Percentiles rank a stretch among this genome's conserved stretches.
Conservation (phyloP, 2,329 filamentous ascomycete genomes). For the Neocucurbitaria cava region DNA sequence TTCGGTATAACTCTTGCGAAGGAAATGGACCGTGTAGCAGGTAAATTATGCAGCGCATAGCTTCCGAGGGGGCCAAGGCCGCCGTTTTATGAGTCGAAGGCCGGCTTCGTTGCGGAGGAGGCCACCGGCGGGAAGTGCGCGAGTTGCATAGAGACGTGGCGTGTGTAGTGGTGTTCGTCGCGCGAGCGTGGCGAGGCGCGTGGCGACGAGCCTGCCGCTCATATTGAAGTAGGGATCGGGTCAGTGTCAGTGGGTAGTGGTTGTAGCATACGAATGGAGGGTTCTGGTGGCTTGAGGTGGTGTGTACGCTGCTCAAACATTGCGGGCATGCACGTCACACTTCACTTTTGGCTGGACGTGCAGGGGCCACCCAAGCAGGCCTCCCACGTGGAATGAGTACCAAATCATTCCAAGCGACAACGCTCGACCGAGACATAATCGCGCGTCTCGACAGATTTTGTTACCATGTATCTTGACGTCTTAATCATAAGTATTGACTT, state of each 20-base stretch:
- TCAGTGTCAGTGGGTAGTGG: constrained; percentile 13
- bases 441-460: too few relatives aligned
- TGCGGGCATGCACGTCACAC: constrained; percentile 25
- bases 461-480: too few relatives aligned
- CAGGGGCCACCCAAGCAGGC: constrained; percentile 4
- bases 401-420: not conserved
- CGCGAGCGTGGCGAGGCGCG: constrained; percentile 71
- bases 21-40: constrained; percentile 69
- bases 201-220: constrained; percentile 78
- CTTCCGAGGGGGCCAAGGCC: constrained; percentile 78
- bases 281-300: not conserved
- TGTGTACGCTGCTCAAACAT: constrained; percentile 7
- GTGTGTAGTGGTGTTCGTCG: constrained; percentile 68
- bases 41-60: constrained; percentile 83
- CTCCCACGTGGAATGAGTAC: constrained; percentile 13
- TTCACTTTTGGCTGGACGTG: constrained; percentile 13
- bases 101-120: constrained; percentile 47
- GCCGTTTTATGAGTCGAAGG: constrained; percentile 52
- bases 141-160: constrained; percentile 57
- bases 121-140: constrained; percentile 45
- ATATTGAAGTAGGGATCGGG: constrained; percentile 51
- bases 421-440: not conserved
- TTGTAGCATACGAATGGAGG: constrained; percentile 24
- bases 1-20: constrained; percentile 78
- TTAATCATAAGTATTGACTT: not conserved